Percentiles rank a stretch among this genome's conserved stretches.
Evolutionary conservation across 768 basidiomycete genomes (phyloP).

Genomic region (Russula olivacea): DNA sequence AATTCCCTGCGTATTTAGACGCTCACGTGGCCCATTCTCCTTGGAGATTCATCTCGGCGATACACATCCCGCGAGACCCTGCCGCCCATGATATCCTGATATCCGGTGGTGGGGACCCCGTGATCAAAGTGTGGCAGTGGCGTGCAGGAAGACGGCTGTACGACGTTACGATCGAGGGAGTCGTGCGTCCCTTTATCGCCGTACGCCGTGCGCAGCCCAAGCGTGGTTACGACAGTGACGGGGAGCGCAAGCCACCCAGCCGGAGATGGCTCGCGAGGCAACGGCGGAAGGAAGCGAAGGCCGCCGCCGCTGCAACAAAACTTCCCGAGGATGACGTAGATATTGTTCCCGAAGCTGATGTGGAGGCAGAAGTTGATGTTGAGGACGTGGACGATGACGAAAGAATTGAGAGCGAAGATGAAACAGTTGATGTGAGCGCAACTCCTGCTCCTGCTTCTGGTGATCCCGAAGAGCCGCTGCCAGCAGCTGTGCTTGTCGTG

Average conservation of each 20-base stretch:
- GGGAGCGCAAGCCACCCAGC: constrained; percentile 23
- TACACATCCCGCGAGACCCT: constrained; percentile 56
- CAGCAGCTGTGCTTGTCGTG: constrained; percentile 10
- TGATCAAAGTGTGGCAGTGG: constrained; percentile 78
- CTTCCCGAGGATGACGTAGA: background rate
- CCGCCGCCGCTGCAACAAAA: background rate
- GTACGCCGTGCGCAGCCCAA: constrained; percentile 34
- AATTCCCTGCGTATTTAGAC: background rate
- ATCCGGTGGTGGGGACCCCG: constrained; percentile 83
- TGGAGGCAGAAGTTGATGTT: constrained; percentile 16
- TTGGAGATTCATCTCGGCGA: constrained; percentile 72
- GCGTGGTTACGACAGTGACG: constrained; percentile 26
- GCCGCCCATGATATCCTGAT: constrained; percentile 44
- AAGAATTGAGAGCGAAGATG: constrained; percentile 34
- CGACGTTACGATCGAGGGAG: constrained; percentile 45
- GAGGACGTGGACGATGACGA: constrained; percentile 28
- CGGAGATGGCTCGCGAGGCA: constrained; percentile 22
- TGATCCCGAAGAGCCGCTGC: constrained; percentile 1
- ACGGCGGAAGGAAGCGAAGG: constrained; percentile 24
- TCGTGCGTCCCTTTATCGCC: constrained; percentile 36
- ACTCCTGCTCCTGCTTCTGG: background rate
- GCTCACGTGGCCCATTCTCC: background rate
- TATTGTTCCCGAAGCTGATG: background rate
- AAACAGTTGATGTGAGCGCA: background rate
- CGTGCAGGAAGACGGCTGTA: constrained; percentile 50